Evolutionary conservation across 1,284 basidiomycete genomes (phyloP), one percentile per base, ranked within the genome.

Genomic region (Microbotryum lychnidis-dioicae): DNA sequence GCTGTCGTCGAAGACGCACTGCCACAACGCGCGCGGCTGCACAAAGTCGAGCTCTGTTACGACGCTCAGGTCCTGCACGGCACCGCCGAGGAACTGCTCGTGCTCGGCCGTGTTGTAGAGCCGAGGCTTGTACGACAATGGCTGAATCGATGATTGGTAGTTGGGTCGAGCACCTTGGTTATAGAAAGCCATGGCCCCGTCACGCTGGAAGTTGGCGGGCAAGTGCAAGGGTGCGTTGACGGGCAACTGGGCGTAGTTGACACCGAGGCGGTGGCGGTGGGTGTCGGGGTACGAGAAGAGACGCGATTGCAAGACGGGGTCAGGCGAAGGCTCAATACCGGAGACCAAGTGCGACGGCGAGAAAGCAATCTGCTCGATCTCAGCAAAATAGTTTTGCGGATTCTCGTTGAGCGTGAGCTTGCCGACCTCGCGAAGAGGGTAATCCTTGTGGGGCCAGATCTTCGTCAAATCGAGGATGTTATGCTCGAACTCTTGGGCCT

Each of bases 251-350:
- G 85, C 76, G 79, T 94, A 93, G 81, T 96, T 96, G 63, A 77
- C 71, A 46, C 90, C 89, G 51, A 91, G 83, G 73, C 78, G 74
- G 64, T 78, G 76, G 64, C 90, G 84, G 76, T 94, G 91, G 8
- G 92, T 89, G 75, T 96, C 92, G 6, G 91, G 89, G 81, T 97
- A 97, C 12, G 89, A 90, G 84, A 94, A 96, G 48, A 96, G 82
- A 65, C 92, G 88, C 31, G 87, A 87, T 76, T 96, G 92, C 66
- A 96, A 80, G 64, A 96, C 87, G 20, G 92, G 92, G 77, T 96
- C 92, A 45, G 85, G 83, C 20, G 87, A 86, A 44, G 90, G 82
- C 79, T 94, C 92, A 71, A 92, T 83, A 74, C 91, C 93, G 2
- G 87, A 87, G 4, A 94, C 78, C 55, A 85, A 76, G 75, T 96